Base-by-base conservation (phyloP, 1,284 basidiomycete species). In the Uromyces viciae-fabae region DNA sequence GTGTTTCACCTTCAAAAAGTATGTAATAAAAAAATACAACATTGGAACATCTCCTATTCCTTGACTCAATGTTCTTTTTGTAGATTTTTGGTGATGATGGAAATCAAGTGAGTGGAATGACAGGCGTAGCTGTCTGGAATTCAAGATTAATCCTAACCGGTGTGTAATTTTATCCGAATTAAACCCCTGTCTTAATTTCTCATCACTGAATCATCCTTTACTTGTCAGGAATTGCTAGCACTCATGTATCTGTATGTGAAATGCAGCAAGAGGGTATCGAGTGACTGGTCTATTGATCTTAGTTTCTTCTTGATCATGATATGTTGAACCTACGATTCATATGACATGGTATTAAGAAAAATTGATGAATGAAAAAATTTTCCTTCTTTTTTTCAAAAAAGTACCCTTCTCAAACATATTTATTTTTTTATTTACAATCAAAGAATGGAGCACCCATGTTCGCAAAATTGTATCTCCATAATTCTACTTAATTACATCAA, bases 81-180 rank as follows among this genome's bases (percentile, higher is more conserved):
- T 66, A 81, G 79, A 49, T 81, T 43, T 81, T 81, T 54, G 58
- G 42, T 52, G 79, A 81, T 56, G 79, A 81, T 74, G 79, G 79
- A 5, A 28, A 81, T 3, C 58, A 72, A 62, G 71, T 81, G 7
- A 64, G 33, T 68, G 58, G 69, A 19, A 66, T 60, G 11, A 81
- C 79, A 22, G 42, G 58, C 33, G 71, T 74, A 33, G 79, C 43
- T 28, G 71, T 75, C 33, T 74, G 58, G 68, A 43, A 68, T 11
- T 72, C 54, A 46, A 81, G 68, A 38, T 54, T 81, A 28, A 40
- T 81, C 33, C 36, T 81, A 60, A 81, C 79, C 14, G 79, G 79
- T 81, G 42, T 54, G 60, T 36, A 43, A n/a, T 68, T 42, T 25
- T 73, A 3, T 58, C 36, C 40, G 28, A 11, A 2, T 9, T 17